Conservation (phyloP, 1,284 basidiomycete genomes). For the Moniliella sp. region DNA sequence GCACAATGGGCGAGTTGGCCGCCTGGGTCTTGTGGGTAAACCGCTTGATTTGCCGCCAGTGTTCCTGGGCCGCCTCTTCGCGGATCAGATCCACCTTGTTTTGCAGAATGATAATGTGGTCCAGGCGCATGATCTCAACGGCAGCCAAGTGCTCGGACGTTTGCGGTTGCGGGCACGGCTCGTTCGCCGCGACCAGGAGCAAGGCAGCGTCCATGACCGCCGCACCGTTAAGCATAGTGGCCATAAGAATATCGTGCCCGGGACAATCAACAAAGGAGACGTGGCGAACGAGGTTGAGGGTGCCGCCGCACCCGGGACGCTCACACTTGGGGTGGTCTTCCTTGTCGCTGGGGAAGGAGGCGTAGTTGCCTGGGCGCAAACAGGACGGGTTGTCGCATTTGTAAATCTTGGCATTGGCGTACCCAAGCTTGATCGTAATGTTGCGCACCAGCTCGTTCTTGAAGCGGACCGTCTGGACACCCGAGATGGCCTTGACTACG, state of each 20-base stretch:
- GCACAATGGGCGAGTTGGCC: constrained; percentile 85
- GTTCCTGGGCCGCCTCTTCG: constrained; percentile 28
- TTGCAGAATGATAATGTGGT: constrained; percentile 91
- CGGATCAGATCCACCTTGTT: constrained; percentile 34
- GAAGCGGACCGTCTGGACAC: constrained; percentile 94
- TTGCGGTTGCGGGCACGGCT: constrained; percentile 94
- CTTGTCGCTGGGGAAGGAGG: constrained; percentile 77
- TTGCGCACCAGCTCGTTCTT: constrained; percentile 74
- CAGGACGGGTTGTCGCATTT: constrained; percentile 84
- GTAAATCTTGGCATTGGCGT: constrained; percentile 98
- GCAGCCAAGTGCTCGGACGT: constrained; percentile 94
- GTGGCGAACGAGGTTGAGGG: constrained; percentile 56
- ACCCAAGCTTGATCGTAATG: constrained; percentile 94
- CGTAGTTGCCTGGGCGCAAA: constrained; percentile 76
- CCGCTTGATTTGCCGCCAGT: constrained; percentile 28
- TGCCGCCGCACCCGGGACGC: constrained; percentile 65
- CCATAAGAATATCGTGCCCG: constrained; percentile 56
- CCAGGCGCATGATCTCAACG: constrained; percentile 95
- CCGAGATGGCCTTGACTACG: constrained; percentile 94
- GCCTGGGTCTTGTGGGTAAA: constrained; percentile 55
- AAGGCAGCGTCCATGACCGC: constrained; percentile 96
- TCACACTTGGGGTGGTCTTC: constrained; percentile 83
- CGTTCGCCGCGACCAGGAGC: constrained; percentile 82
- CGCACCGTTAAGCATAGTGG: constrained; percentile 97
- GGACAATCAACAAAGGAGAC: constrained; percentile 70